These are phyloP conservation scores for Closterium sp. DNA, from an alignment of 139 green algal genomes.

Conservation along the genomic window DNA sequence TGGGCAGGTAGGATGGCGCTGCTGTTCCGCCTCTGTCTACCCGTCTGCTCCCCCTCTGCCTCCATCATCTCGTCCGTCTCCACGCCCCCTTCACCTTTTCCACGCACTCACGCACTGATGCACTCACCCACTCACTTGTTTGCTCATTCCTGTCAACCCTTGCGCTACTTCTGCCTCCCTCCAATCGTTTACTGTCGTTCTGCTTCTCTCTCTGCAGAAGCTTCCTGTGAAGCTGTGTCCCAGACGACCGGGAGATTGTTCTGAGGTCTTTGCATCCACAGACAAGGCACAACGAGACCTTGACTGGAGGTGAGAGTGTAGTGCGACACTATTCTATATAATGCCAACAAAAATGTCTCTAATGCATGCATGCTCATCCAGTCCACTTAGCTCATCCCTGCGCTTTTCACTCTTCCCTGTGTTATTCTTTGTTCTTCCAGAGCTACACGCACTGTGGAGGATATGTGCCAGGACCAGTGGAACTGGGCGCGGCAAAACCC, in stretches of 20 bases:
- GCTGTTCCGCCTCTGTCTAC: too few species aligned
- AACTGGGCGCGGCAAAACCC: conserved; percentile 87
- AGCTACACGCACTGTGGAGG: conserved; percentile 49
- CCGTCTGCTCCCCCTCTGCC: neutral
- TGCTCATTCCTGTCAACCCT: too few species aligned
- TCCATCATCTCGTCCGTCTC: neutral
- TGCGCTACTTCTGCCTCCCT: neutral
- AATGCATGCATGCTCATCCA: neutral
- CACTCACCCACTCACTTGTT: too few species aligned
- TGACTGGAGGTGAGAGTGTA: conserved; percentile 70
- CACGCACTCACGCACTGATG: too few species aligned
- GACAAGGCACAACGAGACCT: conserved; percentile 81
- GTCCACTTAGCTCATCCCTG: neutral
- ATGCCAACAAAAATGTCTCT: too few species aligned
- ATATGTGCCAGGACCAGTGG: conserved; percentile 96
- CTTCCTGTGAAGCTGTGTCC: conserved; percentile 13
- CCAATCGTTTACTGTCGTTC: too few species aligned
- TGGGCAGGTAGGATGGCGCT: conserved; percentile 60
- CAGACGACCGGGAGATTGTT: conserved; percentile 70
- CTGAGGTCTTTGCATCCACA: conserved; percentile 86
- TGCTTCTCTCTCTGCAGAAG: too few species aligned
- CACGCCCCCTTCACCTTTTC: too few species aligned
- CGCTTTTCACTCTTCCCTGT: neutral
- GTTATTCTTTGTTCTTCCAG: neutral
- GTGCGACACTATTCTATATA: too few species aligned